Conservation (phyloP, 345 rosid species). For the Raphanus sativus region DNA sequence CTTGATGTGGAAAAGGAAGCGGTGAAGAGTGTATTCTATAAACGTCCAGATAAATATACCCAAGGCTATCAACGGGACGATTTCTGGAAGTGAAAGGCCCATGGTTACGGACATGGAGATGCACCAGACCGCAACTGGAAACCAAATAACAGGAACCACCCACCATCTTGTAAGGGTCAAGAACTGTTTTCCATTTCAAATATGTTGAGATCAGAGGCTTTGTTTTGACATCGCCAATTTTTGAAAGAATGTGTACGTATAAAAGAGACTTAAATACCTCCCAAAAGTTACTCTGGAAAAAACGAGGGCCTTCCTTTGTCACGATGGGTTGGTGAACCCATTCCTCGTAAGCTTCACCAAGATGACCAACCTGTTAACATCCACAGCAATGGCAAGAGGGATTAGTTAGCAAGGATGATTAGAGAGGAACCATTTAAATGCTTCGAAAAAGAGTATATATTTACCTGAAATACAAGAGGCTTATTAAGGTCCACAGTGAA, state of each 20-base stretch:
- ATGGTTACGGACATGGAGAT: slow-evolving; percentile 42
- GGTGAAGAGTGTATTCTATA: slow-evolving; percentile 66
- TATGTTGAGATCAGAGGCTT: slow-evolving; percentile 4
- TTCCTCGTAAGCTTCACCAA: slow-evolving; percentile 70
- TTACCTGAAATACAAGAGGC: slow-evolving; percentile 57
- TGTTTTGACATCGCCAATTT: background rate
- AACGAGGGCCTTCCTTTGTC: slow-evolving; percentile 68
- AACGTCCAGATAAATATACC: slow-evolving; percentile 73
- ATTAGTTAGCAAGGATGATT: background rate
- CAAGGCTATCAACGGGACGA: slow-evolving; percentile 39
- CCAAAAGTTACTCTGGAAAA: slow-evolving; percentile 54
- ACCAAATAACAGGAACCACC: slow-evolving; percentile 73
- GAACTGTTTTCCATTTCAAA: slow-evolving; percentile 46
- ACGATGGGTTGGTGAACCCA: slow-evolving; percentile 86
- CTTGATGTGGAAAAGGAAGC: slow-evolving; percentile 71
- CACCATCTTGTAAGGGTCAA: slow-evolving; percentile 79
- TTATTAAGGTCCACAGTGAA: slow-evolving; percentile 53
- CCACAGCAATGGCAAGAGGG: slow-evolving; percentile 1
- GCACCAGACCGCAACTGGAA: slow-evolving; percentile 57
- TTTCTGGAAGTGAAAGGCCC: slow-evolving; percentile 50
- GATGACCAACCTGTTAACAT: slow-evolving; percentile 72
- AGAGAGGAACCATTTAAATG: background rate
- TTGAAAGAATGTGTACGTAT: background rate
- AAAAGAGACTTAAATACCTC: slow-evolving; percentile 49
- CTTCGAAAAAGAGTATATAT: background rate